Evolutionary conservation across 768 basidiomycete genomes (phyloP).

Genomic region (Termitomyces eurrhizus): DNA sequence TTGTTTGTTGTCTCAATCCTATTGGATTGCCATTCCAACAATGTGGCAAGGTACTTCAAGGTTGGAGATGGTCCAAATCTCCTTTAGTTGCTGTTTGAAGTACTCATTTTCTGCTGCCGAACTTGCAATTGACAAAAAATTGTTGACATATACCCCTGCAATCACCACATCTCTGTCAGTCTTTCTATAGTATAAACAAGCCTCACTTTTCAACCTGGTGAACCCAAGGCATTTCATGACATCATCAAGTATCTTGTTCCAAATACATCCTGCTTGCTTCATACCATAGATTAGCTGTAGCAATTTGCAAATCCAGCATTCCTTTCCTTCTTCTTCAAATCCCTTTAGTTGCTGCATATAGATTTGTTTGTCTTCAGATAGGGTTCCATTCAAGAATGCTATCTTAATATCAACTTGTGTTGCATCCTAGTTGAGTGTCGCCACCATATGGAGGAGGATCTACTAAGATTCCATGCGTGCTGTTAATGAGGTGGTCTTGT

Average conservation of each 20-base stretch:
- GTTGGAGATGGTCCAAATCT: neutral
- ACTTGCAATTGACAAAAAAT: neutral
- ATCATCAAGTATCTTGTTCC: neutral
- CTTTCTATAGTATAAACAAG: neutral
- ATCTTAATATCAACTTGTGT: too few species aligned
- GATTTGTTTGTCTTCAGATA: too few species aligned
- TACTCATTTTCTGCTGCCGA: neutral
- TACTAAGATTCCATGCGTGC: too few species aligned
- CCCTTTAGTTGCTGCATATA: neutral
- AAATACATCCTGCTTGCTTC: neutral
- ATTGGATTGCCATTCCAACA: neutral
- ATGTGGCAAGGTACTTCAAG: neutral
- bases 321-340: neutral
- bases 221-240: neutral
- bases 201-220: neutral
- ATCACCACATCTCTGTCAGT: neutral
- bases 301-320: neutral
- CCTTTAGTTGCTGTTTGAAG: neutral
- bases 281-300: neutral
- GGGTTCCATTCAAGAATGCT: too few species aligned
- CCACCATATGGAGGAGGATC: too few species aligned
- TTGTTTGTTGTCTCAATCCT: neutral
- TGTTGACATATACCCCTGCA: neutral
- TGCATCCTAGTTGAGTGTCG: too few species aligned
- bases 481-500: too few species aligned